Base-by-base conservation (phyloP, 2,329 filamentous ascomycete genomes). In the Colletotrichum sp. region DNA sequence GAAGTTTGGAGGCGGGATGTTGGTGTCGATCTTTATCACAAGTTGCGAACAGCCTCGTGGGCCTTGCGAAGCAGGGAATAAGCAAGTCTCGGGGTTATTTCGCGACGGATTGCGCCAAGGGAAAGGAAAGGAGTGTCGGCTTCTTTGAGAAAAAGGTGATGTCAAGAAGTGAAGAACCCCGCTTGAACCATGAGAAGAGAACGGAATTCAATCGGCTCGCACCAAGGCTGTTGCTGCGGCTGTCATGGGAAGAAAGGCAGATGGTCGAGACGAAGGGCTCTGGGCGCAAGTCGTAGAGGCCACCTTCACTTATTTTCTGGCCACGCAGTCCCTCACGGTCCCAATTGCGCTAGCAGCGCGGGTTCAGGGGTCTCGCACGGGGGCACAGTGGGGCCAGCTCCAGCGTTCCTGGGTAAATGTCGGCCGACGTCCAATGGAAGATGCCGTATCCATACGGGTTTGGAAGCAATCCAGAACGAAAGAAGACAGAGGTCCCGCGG, bases 301-400 rank as follows among this genome's bases (percentile, higher is more conserved):
- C 83, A 84, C 82, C 79, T 83, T 84, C 83, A 83, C 83, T 83
- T 72, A 60, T 76, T 70, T 76, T 77, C 60, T 72, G 75, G 75
- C 67, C 75, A 77, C 75, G 75, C 67, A 75, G 65, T 60, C 75
- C 59, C 44, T 68, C 68, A 64, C 67, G 68, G 52, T 73, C 16
- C 32, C 64, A 32, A 52, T 77, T 68, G 73, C 68, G 59, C 73
- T 74, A 70, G 59, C 22, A 59, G 48, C 71, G 60, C 74, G 68
- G 57, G 55, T 65, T 75, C 74, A 76, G 74, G 74, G 74, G 74
- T 76, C 72, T 39, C 39, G 61, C 66, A 74, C 63, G 74, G 74
- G 60, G 60, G 25, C 48, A 63, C 30, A 52, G 67, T 55, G 67
- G 67, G 57, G 16, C 44, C 27, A 19, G 22, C 8, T 28, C 52